phyloP scores from a whole-genome alignment of 1,139 yeast species.

The Diutina ranongensis region DNA sequence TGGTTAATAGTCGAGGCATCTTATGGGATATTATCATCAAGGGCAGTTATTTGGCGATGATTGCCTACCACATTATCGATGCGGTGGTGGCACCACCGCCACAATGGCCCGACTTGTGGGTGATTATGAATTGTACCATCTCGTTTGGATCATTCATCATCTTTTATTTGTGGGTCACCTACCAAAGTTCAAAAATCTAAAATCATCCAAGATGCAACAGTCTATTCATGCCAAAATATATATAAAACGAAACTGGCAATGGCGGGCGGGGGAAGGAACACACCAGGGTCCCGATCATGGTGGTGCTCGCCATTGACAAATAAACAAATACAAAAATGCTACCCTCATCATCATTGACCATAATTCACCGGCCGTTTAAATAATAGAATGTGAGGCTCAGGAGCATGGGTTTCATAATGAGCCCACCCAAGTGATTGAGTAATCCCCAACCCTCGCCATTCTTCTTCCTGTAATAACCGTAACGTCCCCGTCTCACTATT shows the following conservation, averaged over 20 bases:
- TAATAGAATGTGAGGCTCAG: conserved; percentile 92
- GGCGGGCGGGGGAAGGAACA: too few relatives aligned
- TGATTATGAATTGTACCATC: conserved; percentile 57
- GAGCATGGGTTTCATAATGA: conserved; percentile 96
- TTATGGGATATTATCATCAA: conserved; percentile 19
- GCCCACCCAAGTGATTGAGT: conserved; percentile 98
- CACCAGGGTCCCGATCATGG: neutral
- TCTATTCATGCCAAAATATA: neutral
- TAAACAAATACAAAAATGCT: neutral
- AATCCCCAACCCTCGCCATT: conserved; percentile 97
- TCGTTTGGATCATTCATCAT: conserved; percentile 67
- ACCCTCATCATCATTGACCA: conserved; percentile 8
- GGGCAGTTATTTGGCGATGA: conserved; percentile 37
- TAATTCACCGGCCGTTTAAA: conserved; percentile 58
- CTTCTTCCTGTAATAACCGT: conserved; percentile 84
- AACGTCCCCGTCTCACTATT: conserved; percentile 92
- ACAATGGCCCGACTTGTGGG: conserved; percentile 76
- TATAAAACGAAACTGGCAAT: neutral
- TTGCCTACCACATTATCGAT: conserved; percentile 45
- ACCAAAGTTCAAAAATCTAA: conserved; percentile 7
- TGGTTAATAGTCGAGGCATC: conserved; percentile 48
- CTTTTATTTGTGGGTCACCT: conserved; percentile 63
- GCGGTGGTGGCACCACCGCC: conserved; percentile 38
- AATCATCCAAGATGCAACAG: neutral
- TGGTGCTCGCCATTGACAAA: too few relatives aligned